Evolutionary conservation across 2,329 filamentous ascomycete genomes (phyloP).

Genomic region (Dryadomyces sulphureus): DNA sequence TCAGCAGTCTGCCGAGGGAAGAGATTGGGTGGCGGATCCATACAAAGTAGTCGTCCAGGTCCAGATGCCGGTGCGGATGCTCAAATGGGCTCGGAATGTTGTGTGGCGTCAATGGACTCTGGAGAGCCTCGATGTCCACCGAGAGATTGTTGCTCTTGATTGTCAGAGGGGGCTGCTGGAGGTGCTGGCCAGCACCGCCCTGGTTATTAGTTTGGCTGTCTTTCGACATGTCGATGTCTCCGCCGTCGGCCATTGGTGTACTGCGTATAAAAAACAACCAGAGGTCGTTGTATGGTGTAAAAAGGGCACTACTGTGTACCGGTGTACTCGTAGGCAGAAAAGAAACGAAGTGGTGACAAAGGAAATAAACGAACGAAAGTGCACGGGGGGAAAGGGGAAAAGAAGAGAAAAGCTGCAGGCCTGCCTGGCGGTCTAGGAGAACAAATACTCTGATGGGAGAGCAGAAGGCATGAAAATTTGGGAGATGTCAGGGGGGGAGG

Average conservation of each 20-base stretch:
- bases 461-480: too few relatives aligned
- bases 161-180: neutral
- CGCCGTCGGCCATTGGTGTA: neutral
- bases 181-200: neutral
- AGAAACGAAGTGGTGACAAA: neutral
- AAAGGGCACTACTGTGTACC: too few relatives aligned
- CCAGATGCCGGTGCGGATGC: slow-evolving; percentile 19
- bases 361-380: neutral
- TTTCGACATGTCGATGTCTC: neutral
- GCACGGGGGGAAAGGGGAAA: neutral
- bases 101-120: neutral
- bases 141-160: neutral
- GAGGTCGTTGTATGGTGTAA: too few relatives aligned
- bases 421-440: neutral
- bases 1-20: neutral
- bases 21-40: too few relatives aligned
- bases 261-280: too few relatives aligned
- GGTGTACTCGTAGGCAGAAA: neutral
- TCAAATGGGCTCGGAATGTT: slow-evolving; percentile 18
- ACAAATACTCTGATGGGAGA: too few relatives aligned
- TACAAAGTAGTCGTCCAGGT: slow-evolving; percentile 31
- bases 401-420: neutral
- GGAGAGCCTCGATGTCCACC: neutral
- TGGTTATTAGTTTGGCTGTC: neutral
- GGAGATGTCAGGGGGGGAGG: too few relatives aligned